Evolutionary conservation across 192 early-diverging fungal genomes (phyloP).

Genomic region (Mortierella hygrophila): DNA sequence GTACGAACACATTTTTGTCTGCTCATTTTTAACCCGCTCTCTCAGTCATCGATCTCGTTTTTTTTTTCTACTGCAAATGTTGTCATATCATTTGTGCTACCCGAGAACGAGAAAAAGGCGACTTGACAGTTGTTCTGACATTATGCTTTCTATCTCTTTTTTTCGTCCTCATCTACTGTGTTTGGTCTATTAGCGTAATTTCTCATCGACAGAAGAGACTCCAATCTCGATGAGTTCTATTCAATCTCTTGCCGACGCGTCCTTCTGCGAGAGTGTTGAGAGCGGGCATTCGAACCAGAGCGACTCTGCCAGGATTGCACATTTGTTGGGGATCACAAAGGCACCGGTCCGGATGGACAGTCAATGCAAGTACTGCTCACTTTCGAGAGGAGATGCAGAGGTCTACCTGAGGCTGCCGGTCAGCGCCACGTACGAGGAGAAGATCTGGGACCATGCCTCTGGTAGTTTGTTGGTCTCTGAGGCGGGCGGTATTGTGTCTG

Average conservation of each 20-base stretch:
- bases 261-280: conserved; percentile 97
- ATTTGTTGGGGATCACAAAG: conserved; percentile 83
- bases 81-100: conserved; percentile 6
- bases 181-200: conserved; percentile 62
- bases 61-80: neutral
- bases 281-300: conserved; percentile 90
- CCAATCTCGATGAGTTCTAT: conserved; percentile 74
- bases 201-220: conserved; percentile 66
- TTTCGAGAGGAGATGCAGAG: conserved; percentile 93
- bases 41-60: neutral
- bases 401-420: conserved; percentile 92
- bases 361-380: conserved; percentile 96
- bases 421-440: conserved; percentile 88
- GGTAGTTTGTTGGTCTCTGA: conserved; percentile 92
- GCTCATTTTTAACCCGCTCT: neutral
- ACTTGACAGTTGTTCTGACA: conserved; percentile 5
- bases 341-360: conserved; percentile 93
- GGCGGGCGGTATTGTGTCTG: conserved; percentile 91
- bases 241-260: conserved; percentile 67
- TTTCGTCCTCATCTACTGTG: neutral
- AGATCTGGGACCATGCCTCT: conserved; percentile 99
- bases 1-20: conserved; percentile 53
- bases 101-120: neutral
- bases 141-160: neutral
- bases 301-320: conserved; percentile 82